Conservation (phyloP, 495 filamentous ascomycete species). For the Sphaerosporella brunnea region DNA sequence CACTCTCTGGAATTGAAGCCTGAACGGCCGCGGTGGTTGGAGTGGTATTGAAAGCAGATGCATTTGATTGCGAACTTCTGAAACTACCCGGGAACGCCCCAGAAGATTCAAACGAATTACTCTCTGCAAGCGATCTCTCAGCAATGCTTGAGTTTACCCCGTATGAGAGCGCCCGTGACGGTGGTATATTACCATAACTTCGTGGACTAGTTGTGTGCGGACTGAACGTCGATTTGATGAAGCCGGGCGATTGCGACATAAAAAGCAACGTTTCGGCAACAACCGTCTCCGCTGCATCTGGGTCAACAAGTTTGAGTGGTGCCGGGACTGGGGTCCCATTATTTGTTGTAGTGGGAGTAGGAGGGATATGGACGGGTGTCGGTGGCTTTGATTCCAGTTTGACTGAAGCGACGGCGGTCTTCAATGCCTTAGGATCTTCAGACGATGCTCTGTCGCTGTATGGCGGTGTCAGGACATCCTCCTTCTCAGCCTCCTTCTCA, state of each 20-base stretch:
- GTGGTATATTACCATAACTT: not conserved
- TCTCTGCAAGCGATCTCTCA: no score
- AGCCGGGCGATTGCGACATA: conserved; percentile 8
- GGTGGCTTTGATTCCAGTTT: not conserved
- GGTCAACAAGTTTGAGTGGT: not conserved
- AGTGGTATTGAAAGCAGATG: no score
- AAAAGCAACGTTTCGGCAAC: conserved; percentile 15
- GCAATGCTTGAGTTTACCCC: no score
- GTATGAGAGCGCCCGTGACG: not conserved
- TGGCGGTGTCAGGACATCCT: conserved; percentile 17
- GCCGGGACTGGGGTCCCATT: not conserved
- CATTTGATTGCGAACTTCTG: no score
- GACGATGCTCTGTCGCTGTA: conserved; percentile 18
- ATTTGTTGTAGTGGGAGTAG: not conserved
- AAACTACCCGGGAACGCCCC: no score
- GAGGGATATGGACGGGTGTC: not conserved
- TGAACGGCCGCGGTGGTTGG: not conserved
- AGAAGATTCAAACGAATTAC: no score
- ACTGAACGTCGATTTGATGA: not conserved
- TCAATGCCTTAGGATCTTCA: conserved; percentile 8
- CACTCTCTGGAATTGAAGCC: not conserved
- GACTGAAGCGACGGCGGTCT: not conserved
- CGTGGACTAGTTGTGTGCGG: not conserved
- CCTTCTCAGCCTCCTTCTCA: conserved; percentile 9
- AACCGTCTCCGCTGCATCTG: conserved; percentile 1